Conservation (phyloP, 176 grass and related monocot genomes). For the Typha latifolia region DNA sequence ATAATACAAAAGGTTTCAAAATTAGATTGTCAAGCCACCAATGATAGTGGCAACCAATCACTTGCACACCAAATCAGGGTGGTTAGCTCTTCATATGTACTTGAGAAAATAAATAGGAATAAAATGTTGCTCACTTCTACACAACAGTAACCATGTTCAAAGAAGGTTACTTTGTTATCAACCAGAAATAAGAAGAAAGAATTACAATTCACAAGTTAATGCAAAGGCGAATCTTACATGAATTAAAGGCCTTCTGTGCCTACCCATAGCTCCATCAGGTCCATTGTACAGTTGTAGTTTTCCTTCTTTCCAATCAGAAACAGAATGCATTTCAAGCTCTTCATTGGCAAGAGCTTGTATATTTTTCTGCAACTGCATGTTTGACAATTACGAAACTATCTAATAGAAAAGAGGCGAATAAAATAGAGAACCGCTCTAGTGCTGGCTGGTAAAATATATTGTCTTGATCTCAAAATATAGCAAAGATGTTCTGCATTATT, state of each 20-base stretch:
- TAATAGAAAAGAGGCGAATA: background rate
- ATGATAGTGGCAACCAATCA: background rate
- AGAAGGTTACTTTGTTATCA: background rate
- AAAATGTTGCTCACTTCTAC: background rate
- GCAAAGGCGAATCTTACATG: constrained; percentile 34
- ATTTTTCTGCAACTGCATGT: constrained; percentile 49
- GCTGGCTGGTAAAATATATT: no score
- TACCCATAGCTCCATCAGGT: constrained; percentile 15
- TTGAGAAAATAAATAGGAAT: background rate
- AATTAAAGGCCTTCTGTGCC: constrained; percentile 47
- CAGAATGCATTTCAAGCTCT: constrained; percentile 61
- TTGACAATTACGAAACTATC: constrained; percentile 16
- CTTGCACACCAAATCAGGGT: background rate
- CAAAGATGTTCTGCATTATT: background rate
- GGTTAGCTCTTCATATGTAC: background rate
- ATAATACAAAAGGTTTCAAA: background rate
- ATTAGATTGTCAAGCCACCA: background rate
- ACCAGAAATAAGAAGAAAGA: constrained; percentile 6
- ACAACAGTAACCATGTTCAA: background rate
- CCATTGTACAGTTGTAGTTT: constrained; percentile 34
- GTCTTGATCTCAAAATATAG: background rate
- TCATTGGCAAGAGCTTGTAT: constrained; percentile 45
- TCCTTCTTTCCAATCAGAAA: constrained; percentile 61
- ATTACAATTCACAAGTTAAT: constrained; percentile 3
- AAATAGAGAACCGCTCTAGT: no score